These are phyloP conservation scores for Alternaria infectoria DNA, from an alignment of 2,329 filamentous ascomycete species.

Conservation along the genomic window DNA sequence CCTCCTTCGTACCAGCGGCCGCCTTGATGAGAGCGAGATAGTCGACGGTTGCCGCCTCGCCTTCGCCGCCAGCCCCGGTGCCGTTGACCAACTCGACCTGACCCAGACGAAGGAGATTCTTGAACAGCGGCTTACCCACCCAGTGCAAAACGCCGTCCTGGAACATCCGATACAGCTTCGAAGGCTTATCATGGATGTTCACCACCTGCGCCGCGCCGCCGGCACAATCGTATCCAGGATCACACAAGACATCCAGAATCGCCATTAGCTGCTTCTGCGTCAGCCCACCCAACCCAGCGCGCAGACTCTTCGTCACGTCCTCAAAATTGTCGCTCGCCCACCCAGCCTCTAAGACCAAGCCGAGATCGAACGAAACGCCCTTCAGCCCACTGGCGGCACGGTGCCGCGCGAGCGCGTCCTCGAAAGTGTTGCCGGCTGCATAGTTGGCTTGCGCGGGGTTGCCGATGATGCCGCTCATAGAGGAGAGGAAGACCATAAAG, in stretches of 20 bases:
- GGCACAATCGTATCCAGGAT: slow-evolving; percentile 4
- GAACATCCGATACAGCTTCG: slow-evolving; percentile 12
- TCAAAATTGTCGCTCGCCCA: slow-evolving; percentile 13
- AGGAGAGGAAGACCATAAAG: slow-evolving; percentile 29
- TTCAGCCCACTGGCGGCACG: slow-evolving; percentile 7
- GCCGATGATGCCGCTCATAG: slow-evolving; percentile 23
- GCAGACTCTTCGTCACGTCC: slow-evolving; percentile 10
- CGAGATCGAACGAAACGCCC: slow-evolving; percentile 11
- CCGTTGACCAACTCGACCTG: slow-evolving; percentile 10
- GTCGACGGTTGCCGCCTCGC: slow-evolving; percentile 2
- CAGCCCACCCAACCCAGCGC: slow-evolving; percentile 6
- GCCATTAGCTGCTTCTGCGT: slow-evolving; percentile 14
- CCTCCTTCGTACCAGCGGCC: slow-evolving; percentile 7
- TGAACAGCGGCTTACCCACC: slow-evolving; percentile 11
- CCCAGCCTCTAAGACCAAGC: slow-evolving; percentile 4
- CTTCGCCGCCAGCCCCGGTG: background rate
- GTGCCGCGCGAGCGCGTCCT: slow-evolving; percentile 12
- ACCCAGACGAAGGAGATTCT: slow-evolving; percentile 10
- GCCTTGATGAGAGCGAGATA: slow-evolving; percentile 12
- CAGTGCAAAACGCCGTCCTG: slow-evolving; percentile 10
- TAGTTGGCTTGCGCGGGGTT: slow-evolving; percentile 27
- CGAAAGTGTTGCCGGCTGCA: slow-evolving; percentile 19
- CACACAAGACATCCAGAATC: slow-evolving; percentile 9
- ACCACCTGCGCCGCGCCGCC: slow-evolving; percentile 5
- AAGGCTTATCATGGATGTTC: slow-evolving; percentile 9